These are phyloP conservation scores for Trichoderma hamatum DNA, from an alignment of 2,329 filamentous ascomycete species.

Conservation along the genomic window DNA sequence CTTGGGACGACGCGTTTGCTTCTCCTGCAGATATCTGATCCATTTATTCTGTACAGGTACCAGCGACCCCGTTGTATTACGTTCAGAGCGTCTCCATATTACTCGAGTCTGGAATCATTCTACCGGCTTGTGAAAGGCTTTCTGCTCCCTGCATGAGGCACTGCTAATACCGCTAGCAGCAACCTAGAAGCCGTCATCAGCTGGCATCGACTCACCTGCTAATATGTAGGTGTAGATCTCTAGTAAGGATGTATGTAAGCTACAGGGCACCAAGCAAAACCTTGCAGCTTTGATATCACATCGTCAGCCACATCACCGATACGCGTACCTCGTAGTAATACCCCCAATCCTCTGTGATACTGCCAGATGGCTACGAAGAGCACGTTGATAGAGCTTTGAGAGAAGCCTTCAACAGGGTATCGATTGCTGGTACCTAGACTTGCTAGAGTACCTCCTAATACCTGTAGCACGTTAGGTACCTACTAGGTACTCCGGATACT, in stretches of 20 bases:
- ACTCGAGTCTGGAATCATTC: background rate
- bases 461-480: background rate
- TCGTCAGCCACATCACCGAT: background rate
- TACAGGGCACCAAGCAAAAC: background rate
- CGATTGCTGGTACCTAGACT: background rate
- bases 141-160: no score
- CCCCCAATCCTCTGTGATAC: background rate
- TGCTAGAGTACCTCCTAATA: no score
- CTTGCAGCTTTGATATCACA: background rate
- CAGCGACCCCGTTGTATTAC: background rate
- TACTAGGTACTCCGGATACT: background rate
- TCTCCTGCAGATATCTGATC: background rate
- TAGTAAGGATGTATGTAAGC: background rate
- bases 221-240: background rate
- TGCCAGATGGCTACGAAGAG: background rate
- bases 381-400: background rate
- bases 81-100: slow-evolving; percentile 9
- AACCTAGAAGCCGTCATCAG: background rate
- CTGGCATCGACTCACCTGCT: no score
- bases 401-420: background rate
- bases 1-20: background rate
- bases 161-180: background rate
- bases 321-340: background rate
- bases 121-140: background rate
- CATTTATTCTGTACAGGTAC: background rate